Base-by-base conservation (phyloP, 441 rosid genomes). In the Erodium texanum region DNA sequence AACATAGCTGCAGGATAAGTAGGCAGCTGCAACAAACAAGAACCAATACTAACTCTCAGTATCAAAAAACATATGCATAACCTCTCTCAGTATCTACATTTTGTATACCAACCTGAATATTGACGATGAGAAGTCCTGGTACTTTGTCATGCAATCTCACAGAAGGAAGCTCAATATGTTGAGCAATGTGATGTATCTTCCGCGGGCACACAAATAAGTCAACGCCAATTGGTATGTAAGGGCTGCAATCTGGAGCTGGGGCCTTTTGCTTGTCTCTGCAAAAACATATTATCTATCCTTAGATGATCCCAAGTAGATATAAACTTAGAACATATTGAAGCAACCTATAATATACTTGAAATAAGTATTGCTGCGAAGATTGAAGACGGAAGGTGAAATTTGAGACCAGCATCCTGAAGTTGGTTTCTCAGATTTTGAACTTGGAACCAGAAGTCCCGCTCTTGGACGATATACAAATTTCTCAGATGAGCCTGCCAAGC, bases 161-260 rank as follows among this genome's bases (percentile, higher is more conserved):
- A 15, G 69, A 66, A 69, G 93, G 92, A 65, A 86, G 90, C 69
- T 89, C 96, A 27, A 91, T 83, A 69, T 89, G 88, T 61, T 83
- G 96, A 73, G 97, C 92, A 80, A 89, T 91, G 79, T 89, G 96
- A 71, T 72, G 74, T 27, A 86, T 83, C 82, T 91, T 91, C 65
- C 73, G 75, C 14, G 87, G 80, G 83, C 88, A 87, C 7, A 73
- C 73, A 66, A 83, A 85, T 38, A 89, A 73, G 76, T 91, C 96
- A 15, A 86, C 78, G 15, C 96, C 96, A 52, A 87, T 85, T 23
- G 96, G 88, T 59, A 74, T 41, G 71, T 85, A 91, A 20, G 96
- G 88, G 75, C 89, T 83, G 81, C 63, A 80, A 32, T 72, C 68
- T 67, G 90, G 76, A 73, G 96, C 96, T 52, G 89, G 80, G 62